Evolutionary conservation across 1,139 yeast genomes (phyloP).

Genomic region (Suhomyces coccinellae): DNA sequence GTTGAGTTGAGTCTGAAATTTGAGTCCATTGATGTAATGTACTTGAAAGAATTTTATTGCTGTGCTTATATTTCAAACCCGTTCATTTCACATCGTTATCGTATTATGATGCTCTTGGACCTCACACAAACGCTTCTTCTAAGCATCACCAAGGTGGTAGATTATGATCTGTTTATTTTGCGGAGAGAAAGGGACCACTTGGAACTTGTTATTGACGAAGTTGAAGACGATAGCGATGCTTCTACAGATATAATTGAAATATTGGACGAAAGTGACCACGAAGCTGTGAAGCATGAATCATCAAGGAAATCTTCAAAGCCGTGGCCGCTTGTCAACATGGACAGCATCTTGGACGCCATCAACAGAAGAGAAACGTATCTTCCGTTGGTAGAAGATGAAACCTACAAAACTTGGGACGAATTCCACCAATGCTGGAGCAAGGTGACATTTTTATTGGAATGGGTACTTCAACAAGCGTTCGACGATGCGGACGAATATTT

Average conservation of each 20-base stretch:
- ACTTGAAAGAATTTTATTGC: slow-evolving; percentile 15
- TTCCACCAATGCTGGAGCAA: slow-evolving; percentile 27
- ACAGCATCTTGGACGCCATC: slow-evolving; percentile 12
- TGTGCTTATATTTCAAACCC: not conserved
- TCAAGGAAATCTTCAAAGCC: not conserved
- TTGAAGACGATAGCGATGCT: slow-evolving; percentile 5
- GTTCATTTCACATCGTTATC: slow-evolving; percentile 12
- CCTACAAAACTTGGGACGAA: slow-evolving; percentile 18
- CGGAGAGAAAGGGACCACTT: not conserved
- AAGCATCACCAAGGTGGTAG: slow-evolving; percentile 16
- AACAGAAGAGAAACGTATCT: slow-evolving; percentile 18
- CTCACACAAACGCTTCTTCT: slow-evolving; percentile 15
- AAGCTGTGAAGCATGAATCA: not conserved
- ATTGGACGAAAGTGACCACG: slow-evolving; percentile 1
- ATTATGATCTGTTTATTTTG: slow-evolving; percentile 8
- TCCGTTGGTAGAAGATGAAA: slow-evolving; percentile 24
- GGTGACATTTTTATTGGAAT: slow-evolving; percentile 23
- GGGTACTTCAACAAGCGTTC: slow-evolving; percentile 19
- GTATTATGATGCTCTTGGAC: slow-evolving; percentile 14
- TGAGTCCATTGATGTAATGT: slow-evolving; percentile 10
- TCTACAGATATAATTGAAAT: slow-evolving; percentile 4
- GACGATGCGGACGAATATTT: slow-evolving; percentile 7
- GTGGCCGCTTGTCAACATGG: slow-evolving; percentile 14
- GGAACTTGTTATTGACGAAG: not conserved
- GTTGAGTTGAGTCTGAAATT: slow-evolving; percentile 15